A percentile compares a stretch with the other conserved stretches of the same genome.
phyloP scores from a whole-genome alignment of 306 rosid genomes.

The Vigna mungo region DNA sequence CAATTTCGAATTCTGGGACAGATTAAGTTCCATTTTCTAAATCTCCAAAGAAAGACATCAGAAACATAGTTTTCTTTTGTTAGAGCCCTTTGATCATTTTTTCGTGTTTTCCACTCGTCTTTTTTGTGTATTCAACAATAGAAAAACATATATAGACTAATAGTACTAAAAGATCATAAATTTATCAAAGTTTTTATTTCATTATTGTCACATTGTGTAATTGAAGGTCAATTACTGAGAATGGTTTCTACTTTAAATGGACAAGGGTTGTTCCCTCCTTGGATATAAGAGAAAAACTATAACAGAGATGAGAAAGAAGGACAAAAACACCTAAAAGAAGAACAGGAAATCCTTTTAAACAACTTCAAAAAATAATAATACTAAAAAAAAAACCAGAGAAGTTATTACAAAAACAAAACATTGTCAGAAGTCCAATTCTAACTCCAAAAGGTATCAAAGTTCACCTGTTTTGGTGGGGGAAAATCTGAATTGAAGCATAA shows the following conservation, averaged over 20 bases:
- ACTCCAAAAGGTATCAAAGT: constrained; percentile 16
- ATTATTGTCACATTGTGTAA: constrained; percentile 17
- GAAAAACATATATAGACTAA: not conserved
- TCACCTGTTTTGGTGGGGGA: constrained; percentile 77
- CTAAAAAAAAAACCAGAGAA: constrained; percentile 1
- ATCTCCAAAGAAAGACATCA: constrained; percentile 1
- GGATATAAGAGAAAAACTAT: not conserved
- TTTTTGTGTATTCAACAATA: not conserved
- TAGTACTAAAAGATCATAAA: not conserved
- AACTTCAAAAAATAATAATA: not conserved
- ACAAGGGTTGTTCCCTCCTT: not conserved
- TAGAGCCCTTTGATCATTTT: constrained; percentile 1
- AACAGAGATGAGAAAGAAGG: not conserved
- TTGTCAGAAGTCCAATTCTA: constrained; percentile 29
- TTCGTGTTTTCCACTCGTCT: not conserved
- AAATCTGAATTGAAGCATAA: constrained; percentile 73
- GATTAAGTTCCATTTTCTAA: constrained; percentile 7
- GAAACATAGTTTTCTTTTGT: not conserved
- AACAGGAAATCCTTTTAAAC: constrained; percentile 9
- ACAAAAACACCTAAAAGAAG: constrained; percentile 7
- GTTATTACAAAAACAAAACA: constrained; percentile 28
- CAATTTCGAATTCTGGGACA: constrained; percentile 2
- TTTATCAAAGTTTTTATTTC: not conserved
- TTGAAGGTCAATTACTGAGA: not conserved
- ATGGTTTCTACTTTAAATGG: not conserved